Base-by-base conservation (phyloP, 208 protist species). In the Crithidia acanthocephali region DNA sequence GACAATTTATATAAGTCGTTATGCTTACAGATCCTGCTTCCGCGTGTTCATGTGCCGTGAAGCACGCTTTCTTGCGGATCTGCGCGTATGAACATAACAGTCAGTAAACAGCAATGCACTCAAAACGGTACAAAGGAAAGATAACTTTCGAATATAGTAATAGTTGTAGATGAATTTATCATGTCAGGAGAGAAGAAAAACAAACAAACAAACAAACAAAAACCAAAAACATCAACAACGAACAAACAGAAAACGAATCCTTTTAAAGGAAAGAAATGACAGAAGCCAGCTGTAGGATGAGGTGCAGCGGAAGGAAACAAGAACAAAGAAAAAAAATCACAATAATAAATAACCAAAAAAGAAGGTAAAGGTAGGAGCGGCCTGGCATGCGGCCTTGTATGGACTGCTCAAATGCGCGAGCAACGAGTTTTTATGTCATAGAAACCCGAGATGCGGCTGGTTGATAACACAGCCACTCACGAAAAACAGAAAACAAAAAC, bases 71-170 rank as follows among this genome's bases (percentile, higher is more conserved):
- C n/a, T 1, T 44, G 60, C 30, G 44, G 45, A 56, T 58, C 50
- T 68, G 33, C 62, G 23, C 48, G 32, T 32, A 32, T 56, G n/a
- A 28, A 37, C 25, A 33, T 42, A 66, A 37, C 60, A 56, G 45
- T 44, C 28, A 18, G 44, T 44, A 11, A 30, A 35, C 3, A 55
- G 33, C 30, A 66, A 25, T 30, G 18, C 35, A 40, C 27, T 44
- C 60, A 56, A 51, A n/a, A 44, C 62, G 33, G 48, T 58, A 68
- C 62, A 68, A 68, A 68, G 30, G 48, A 58, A 58, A 48, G 15
- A 56, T 45, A 58, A 13, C 13, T 68, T 37, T 68, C 62, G 48
- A 47, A 23, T 68, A 68, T 58, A 56, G 62, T 47, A 42, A 11
- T 68, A n/a, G 48, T 57, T 18, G 48, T 30, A 58, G 28, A 58